Percentiles rank a stretch among this genome's conserved stretches.
phyloP scores from a whole-genome alignment of 306 rosid species.

The Prunus mume region DNA sequence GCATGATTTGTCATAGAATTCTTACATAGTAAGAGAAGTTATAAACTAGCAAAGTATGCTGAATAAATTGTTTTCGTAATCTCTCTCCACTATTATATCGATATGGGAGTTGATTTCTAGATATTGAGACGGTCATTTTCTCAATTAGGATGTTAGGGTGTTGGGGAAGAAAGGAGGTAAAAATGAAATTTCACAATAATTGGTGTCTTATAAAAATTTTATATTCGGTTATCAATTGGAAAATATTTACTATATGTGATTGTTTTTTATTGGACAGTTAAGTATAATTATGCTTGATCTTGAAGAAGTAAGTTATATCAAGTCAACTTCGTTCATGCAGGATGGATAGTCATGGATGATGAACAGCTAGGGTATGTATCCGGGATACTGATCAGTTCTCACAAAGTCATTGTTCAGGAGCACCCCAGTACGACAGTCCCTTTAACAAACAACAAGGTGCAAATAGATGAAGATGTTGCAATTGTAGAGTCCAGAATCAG shows the following conservation, averaged over 20 bases:
- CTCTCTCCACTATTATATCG: neutral
- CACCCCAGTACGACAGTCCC: constrained; percentile 27
- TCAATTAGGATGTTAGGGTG: neutral
- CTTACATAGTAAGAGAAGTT: neutral
- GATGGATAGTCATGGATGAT: constrained; percentile 81
- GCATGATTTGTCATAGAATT: neutral
- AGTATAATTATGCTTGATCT: constrained; percentile 5
- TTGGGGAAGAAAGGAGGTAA: neutral
- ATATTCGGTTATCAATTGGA: neutral
- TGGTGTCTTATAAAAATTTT: no score
- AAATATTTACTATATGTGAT: neutral
- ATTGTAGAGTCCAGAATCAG: constrained; percentile 81
- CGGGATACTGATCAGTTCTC: constrained; percentile 45
- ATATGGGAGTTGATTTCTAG: neutral
- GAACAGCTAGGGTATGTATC: constrained; percentile 72
- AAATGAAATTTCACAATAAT: neutral
- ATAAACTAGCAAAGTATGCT: neutral
- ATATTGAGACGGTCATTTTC: neutral
- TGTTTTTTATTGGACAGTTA: neutral
- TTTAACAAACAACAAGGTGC: constrained; percentile 33
- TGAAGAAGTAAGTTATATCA: constrained; percentile 16
- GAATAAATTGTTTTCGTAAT: neutral
- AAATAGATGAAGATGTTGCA: constrained; percentile 65
- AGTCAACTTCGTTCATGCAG: constrained; percentile 45
- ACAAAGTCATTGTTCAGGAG: constrained; percentile 36